These are phyloP conservation scores for Jackrogersella multiformis DNA, from an alignment of 495 filamentous ascomycete species.

Conservation along the genomic window DNA sequence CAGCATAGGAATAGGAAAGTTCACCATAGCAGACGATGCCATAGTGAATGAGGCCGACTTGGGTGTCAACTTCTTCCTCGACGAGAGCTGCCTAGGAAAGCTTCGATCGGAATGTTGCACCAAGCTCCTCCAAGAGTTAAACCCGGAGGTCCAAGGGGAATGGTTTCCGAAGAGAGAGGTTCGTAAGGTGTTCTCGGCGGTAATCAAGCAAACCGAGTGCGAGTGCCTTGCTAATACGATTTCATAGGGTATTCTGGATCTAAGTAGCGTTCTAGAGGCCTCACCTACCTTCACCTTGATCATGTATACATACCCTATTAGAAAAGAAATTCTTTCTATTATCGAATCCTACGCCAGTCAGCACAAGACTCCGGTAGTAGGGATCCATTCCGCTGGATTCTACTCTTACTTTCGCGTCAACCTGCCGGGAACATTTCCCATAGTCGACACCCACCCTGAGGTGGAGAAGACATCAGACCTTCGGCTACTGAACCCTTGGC, in stretches of 20 bases:
- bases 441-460: slow-evolving; percentile 96
- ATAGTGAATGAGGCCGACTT: slow-evolving; percentile 82
- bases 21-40: slow-evolving; percentile 87
- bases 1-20: slow-evolving; percentile 80
- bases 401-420: slow-evolving; percentile 83
- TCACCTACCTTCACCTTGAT: slow-evolving; percentile 74
- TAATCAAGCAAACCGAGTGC: slow-evolving; percentile 22
- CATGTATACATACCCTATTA: slow-evolving; percentile 76
- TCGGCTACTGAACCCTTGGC: slow-evolving; percentile 86
- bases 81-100: slow-evolving; percentile 77
- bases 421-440: slow-evolving; percentile 82
- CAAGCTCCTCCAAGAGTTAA: slow-evolving; percentile 83
- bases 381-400: slow-evolving; percentile 88
- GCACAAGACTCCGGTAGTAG: slow-evolving; percentile 77
- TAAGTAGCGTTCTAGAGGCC: slow-evolving; percentile 47
- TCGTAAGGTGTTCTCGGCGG: slow-evolving; percentile 33
- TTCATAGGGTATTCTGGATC: slow-evolving; percentile 35
- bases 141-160: slow-evolving; percentile 89
- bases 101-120: slow-evolving; percentile 82
- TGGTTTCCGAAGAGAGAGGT: slow-evolving; percentile 60
- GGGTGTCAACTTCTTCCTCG: slow-evolving; percentile 96
- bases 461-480: slow-evolving; percentile 85
- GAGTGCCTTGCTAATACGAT: slow-evolving; percentile 37
- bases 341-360: slow-evolving; percentile 67
- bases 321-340: slow-evolving; percentile 62